Evolutionary conservation across 106 monocot genomes (phyloP).

Genomic region (Dendrobium catenatum): DNA sequence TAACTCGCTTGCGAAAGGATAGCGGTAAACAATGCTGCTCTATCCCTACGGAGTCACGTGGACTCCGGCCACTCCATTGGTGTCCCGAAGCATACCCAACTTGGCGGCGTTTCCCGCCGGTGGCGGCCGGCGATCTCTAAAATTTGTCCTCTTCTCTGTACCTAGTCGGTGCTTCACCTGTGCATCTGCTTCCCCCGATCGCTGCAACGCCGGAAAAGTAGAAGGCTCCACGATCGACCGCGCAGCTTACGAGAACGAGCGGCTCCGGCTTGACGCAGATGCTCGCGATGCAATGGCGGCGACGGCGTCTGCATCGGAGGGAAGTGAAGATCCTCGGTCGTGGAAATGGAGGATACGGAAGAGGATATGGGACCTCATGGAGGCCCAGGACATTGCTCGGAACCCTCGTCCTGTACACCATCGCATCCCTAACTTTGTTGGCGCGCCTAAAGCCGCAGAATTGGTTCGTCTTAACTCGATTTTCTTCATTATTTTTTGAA

Average conservation of each 20-base stretch:
- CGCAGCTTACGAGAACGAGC: slow-evolving; percentile 53
- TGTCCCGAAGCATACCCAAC: not conserved
- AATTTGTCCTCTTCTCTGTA: not conserved
- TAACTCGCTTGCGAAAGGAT: too few species aligned
- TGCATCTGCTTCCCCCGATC: not conserved
- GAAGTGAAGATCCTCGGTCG: slow-evolving; percentile 38
- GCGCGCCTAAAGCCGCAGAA: slow-evolving; percentile 58
- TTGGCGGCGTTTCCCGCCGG: not conserved
- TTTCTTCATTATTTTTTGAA: not conserved
- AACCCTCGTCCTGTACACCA: slow-evolving; percentile 86
- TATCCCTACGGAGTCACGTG: not conserved
- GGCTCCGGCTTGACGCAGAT: slow-evolving; percentile 66
- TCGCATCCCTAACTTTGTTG: slow-evolving; percentile 87
- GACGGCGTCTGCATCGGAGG: slow-evolving; percentile 7
- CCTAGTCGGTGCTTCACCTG: not conserved
- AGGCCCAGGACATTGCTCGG: slow-evolving; percentile 52
- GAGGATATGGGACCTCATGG: slow-evolving; percentile 79
- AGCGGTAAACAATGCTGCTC: not conserved
- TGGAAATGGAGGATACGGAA: slow-evolving; percentile 92
- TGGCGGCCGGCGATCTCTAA: not conserved
- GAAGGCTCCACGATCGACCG: slow-evolving; percentile 41
- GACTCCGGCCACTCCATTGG: not conserved
- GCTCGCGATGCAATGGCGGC: slow-evolving; percentile 61
- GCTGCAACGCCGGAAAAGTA: not conserved
- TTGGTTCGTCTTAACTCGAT: slow-evolving; percentile 4